Percentiles rank a stretch among this genome's conserved stretches.
phyloP scores from a whole-genome alignment of 2,329 filamentous ascomycete genomes.

The Venturia effusa region DNA sequence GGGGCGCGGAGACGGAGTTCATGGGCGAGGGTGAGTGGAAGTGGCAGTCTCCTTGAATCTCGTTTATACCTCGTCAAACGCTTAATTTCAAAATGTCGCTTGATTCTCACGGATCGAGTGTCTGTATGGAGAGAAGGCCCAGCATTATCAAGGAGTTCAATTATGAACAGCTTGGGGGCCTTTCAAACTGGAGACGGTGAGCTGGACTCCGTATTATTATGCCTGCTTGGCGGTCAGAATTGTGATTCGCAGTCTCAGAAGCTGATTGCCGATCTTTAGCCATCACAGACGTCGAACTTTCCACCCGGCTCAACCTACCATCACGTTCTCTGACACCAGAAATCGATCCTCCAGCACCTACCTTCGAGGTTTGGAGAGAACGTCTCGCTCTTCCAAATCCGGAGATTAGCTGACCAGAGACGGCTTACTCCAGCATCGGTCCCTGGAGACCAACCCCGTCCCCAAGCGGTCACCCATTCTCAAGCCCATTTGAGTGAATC shows the following conservation, averaged over 20 bases:
- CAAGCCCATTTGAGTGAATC: not conserved
- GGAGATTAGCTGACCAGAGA: not conserved
- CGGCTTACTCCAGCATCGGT: not conserved
- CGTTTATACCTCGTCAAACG: not conserved
- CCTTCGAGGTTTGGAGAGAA: conserved; percentile 9
- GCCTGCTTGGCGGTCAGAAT: not conserved
- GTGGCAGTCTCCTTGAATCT: not conserved
- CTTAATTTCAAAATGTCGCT: not conserved
- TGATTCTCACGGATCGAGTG: too few relatives aligned
- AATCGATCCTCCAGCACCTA: conserved; percentile 11
- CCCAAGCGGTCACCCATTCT: not conserved
- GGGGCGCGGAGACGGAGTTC: not conserved
- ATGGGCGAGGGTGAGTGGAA: conserved; percentile 3
- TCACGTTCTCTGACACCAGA: conserved; percentile 10
- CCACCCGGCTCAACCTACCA: conserved; percentile 1
- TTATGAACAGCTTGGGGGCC: not conserved
- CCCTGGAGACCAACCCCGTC: not conserved
- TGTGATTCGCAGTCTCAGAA: not conserved
- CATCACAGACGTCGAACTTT: not conserved
- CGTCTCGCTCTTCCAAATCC: conserved; percentile 1
- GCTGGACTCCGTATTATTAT: not conserved
- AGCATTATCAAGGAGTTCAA: not conserved
- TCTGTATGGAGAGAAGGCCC: not conserved
- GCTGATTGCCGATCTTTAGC: not conserved
- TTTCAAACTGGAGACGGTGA: conserved; percentile 5